Evolutionary conservation across 75 land plant species (phyloP), one percentile per base, ranked within the genome.

Genomic region (Selaginella tamariscina): DNA sequence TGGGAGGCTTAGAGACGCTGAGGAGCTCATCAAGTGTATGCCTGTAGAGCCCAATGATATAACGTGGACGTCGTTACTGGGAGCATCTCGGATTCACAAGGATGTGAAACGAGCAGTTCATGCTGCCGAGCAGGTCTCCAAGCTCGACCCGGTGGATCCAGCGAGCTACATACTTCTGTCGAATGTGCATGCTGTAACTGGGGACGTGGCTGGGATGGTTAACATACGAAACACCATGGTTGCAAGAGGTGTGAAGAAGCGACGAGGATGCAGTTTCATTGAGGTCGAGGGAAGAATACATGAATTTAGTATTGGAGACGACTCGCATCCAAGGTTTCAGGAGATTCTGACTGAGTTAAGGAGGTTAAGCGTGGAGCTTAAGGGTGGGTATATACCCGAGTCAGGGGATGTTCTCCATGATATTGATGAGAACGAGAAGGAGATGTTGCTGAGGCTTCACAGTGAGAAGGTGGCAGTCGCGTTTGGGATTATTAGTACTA

Each of bases 381-480:
- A 68, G 69, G 69, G 21, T 22, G 69, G 69, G 22, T 55, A 68
- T 18, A 20, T 68, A 30, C 64, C 69, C 2, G 28, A 24, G 18
- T 32, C 54, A 20, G 29, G 39, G 27, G 28, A 5, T 23, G 69
- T 68, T 1, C 54, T 68, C 21, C 69, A 68, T 26, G 69, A 68
- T 33, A 28, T 68, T 26, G 69, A 54, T 2, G 69, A 68, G 69
- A 49, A 24, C 54, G 56, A 68, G 69, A 68, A 68, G 64, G 69
- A 68, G 54, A 22, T 39, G 28, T 22, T 55, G 18, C 27, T 68
- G 1, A 31, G 69, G 56, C 54, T 39, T 28, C 69, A 68, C 33
- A 68, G 69, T 24, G 69, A 68, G 69, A 68, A 68, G 54, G 54
- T 68, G 54, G 69, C 69, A 39, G 39, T 68, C 54, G 29, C 69